phyloP scores from a whole-genome alignment of 2,329 filamentous ascomycete genomes.

The Pyricularia grisea region DNA sequence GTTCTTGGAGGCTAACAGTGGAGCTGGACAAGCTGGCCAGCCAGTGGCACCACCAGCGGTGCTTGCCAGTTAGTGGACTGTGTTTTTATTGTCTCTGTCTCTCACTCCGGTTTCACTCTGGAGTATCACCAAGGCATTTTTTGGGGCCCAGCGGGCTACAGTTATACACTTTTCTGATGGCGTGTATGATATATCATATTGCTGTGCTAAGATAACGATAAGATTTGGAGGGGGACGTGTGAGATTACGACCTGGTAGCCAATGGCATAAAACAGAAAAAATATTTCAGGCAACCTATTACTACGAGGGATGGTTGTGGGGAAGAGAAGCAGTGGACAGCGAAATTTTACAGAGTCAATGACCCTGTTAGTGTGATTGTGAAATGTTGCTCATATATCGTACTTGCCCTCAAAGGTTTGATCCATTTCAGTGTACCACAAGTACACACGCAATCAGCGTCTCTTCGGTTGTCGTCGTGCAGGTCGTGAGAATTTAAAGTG shows the following conservation, averaged over 20 bases:
- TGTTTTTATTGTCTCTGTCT: background rate
- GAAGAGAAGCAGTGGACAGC: background rate
- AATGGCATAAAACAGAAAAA: background rate
- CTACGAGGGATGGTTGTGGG: background rate
- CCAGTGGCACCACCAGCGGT: background rate
- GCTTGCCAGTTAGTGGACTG: background rate
- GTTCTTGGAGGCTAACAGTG: conserved; percentile 31
- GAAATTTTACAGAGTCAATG: background rate
- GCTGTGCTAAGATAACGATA: background rate
- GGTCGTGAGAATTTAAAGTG: background rate
- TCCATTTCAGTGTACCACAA: background rate
- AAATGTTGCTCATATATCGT: background rate
- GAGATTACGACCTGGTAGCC: background rate
- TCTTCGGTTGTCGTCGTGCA: background rate
- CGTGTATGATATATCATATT: background rate
- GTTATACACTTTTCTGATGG: background rate
- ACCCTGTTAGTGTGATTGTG: background rate
- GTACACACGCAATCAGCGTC: no score
- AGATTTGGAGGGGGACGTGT: background rate
- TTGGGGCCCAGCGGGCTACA: background rate
- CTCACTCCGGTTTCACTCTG: background rate
- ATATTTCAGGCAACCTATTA: background rate
- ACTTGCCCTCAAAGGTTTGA: background rate
- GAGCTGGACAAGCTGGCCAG: background rate
- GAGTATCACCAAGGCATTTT: background rate